Evolutionary conservation across 1,284 basidiomycete species (phyloP), one percentile per base, ranked within the genome.

Genomic region (Erythrobasidium hasegawianum): DNA sequence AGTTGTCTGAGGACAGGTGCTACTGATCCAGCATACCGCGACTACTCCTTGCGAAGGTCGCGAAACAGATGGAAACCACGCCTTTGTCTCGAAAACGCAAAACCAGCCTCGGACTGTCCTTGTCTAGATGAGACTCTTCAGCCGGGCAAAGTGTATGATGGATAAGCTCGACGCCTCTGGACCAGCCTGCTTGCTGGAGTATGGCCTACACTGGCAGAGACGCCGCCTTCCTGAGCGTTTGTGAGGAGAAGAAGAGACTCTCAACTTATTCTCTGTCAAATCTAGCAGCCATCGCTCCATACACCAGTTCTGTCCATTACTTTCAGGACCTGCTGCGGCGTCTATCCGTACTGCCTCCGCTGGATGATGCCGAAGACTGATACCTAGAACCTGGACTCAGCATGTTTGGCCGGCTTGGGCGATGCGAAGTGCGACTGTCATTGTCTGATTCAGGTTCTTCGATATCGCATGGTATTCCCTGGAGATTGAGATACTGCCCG

Each of bases 101-200:
- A 47, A 47, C 43, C 43, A 47, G 43, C 43, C 43, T 47, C 43
- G 43, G 22, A 24, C 43, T 47, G 43, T 47, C 43, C 43, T 47
- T 24, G 43, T 47, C 43, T 14, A 5, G 43, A 16, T 24, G 14
- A 24, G 43, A 47, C 43, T 47, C 16, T 8, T 24, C 43, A 47
- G 43, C 43, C 43, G 43, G 43, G 43, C 43, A 47, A 47, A 47
- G 43, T 47, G 43, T 47, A 47, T 47, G 33, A 33, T 33, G 33
- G 33, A 33, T 4, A 33, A 33, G 33, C 33, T 33, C 16, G 43
- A n/a, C 22, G 43, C 14, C 43, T 24, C 43, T 47, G 43, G 22
- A 8, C 16, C n/a, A n/a, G n/a, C 43, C 43, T n/a, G 43, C 43
- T 47, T 24, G 43, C 43, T 47, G 43, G 43, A 47, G 5, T n/a